These are phyloP conservation scores for Trichocladium antarcticum DNA, from an alignment of 495 filamentous ascomycete species.

Conservation along the genomic window DNA sequence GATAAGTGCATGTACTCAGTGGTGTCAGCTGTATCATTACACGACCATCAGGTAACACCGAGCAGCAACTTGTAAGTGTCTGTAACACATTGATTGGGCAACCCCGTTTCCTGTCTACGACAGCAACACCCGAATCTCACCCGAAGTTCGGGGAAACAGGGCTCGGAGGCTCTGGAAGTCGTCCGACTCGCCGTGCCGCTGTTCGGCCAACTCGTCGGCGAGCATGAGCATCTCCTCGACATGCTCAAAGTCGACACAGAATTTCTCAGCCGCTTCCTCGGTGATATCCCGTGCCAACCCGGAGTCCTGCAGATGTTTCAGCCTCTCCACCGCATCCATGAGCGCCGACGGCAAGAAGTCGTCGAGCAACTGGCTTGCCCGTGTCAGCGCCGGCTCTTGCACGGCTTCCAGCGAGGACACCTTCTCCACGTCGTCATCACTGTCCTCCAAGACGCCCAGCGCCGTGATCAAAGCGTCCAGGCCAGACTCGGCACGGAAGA, in stretches of 20 bases:
- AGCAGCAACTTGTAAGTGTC: too few relatives aligned
- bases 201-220: slow-evolving; percentile 37
- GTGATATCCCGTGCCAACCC: slow-evolving; percentile 61
- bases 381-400: slow-evolving; percentile 49
- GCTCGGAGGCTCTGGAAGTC: slow-evolving; percentile 45
- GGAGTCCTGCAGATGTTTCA: slow-evolving; percentile 60
- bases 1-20: too few relatives aligned
- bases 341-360: slow-evolving; percentile 84
- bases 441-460: slow-evolving; percentile 33
- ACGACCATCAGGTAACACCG: too few relatives aligned
- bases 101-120: too few relatives aligned
- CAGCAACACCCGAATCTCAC: slow-evolving; percentile 73
- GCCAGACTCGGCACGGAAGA: slow-evolving; percentile 64
- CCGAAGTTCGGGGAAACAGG: slow-evolving; percentile 72
- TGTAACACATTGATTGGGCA: too few relatives aligned
- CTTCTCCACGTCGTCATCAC: slow-evolving; percentile 27
- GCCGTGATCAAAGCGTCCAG: slow-evolving; percentile 57
- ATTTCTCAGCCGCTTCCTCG: slow-evolving; percentile 71
- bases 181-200: slow-evolving; percentile 28
- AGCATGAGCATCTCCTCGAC: slow-evolving; percentile 53
- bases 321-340: slow-evolving; percentile 77
- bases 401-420: slow-evolving; percentile 41
- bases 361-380: slow-evolving; percentile 68
- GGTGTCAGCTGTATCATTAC: too few relatives aligned
- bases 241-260: slow-evolving; percentile 85